phyloP scores from a whole-genome alignment of 2,329 filamentous ascomycete species.

The Alternaria postmessia region DNA sequence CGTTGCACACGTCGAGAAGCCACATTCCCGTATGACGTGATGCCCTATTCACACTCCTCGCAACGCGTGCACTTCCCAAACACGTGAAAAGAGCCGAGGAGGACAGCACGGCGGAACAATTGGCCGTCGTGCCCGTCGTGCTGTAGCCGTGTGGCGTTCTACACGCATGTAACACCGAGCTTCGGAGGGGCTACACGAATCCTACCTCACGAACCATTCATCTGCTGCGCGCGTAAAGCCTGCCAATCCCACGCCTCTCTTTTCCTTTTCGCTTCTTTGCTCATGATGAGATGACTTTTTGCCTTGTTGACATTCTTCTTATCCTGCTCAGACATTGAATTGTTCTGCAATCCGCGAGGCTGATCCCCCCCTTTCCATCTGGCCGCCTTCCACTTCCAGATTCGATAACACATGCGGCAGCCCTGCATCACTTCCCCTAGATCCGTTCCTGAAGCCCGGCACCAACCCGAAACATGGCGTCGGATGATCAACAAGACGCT shows the following conservation, averaged over 20 bases:
- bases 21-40: not conserved
- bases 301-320: conserved; percentile 4
- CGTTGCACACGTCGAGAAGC: not conserved
- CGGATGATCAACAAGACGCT: conserved; percentile 12
- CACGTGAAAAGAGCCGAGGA: not conserved
- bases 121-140: conserved; percentile 5
- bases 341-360: conserved; percentile 2
- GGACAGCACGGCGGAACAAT: conserved; percentile 15
- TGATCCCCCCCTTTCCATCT: not conserved
- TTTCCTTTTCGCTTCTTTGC: conserved; percentile 1
- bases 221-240: conserved; percentile 1
- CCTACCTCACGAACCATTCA: conserved; percentile 15
- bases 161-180: conserved; percentile 19
- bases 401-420: conserved; percentile 10
- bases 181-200: conserved; percentile 27
- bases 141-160: conserved; percentile 13
- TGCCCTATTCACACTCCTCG: not conserved
- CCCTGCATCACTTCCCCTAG: conserved; percentile 8
- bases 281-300: conserved; percentile 12
- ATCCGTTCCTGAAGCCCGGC: conserved; percentile 5
- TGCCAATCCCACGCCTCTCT: conserved; percentile 1
- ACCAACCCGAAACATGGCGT: conserved; percentile 27
- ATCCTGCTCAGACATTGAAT: conserved; percentile 3
- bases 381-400: not conserved
- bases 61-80: not conserved